These are phyloP conservation scores for Coemansia sp. DNA, from an alignment of 192 early-diverging fungal genomes.

Conservation along the genomic window DNA sequence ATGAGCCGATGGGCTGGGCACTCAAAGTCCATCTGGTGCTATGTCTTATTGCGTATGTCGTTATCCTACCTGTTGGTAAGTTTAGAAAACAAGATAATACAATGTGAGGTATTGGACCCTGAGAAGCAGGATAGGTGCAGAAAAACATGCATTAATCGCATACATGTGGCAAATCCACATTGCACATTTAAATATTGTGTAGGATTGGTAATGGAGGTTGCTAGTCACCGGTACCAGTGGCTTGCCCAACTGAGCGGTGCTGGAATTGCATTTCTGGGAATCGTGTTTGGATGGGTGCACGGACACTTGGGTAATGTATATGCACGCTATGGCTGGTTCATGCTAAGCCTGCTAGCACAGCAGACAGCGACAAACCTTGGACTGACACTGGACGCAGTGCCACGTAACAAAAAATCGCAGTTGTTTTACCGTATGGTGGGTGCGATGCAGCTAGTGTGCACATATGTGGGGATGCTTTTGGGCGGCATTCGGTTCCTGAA, in stretches of 20 bases:
- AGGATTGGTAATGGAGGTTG: constrained; percentile 58
- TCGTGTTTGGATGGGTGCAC: constrained; percentile 60
- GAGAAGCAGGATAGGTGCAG: background rate
- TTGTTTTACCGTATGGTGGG: constrained; percentile 51
- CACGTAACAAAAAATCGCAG: constrained; percentile 14
- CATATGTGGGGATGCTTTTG: constrained; percentile 63
- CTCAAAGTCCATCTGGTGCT: constrained; percentile 42
- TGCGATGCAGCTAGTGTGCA: constrained; percentile 45
- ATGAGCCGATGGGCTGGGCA: constrained; percentile 43
- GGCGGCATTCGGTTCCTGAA: constrained; percentile 60
- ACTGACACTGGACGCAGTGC: constrained; percentile 31
- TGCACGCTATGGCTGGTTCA: constrained; percentile 59
- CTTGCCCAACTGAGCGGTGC: constrained; percentile 57
- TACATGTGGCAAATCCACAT: background rate
- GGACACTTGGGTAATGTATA: constrained; percentile 57
- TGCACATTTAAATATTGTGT: background rate
- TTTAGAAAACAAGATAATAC: background rate
- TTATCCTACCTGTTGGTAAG: constrained; percentile 48
- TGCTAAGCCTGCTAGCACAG: constrained; percentile 45
- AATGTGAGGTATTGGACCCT: background rate
- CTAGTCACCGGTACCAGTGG: constrained; percentile 55
- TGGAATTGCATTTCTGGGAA: constrained; percentile 53
- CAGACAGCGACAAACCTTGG: constrained; percentile 56
- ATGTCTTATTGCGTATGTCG: constrained; percentile 27
- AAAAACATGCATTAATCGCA: background rate